These are phyloP conservation scores for Pythium sukuiense DNA, from an alignment of 352 stramenopile genomes.

Conservation along the genomic window DNA sequence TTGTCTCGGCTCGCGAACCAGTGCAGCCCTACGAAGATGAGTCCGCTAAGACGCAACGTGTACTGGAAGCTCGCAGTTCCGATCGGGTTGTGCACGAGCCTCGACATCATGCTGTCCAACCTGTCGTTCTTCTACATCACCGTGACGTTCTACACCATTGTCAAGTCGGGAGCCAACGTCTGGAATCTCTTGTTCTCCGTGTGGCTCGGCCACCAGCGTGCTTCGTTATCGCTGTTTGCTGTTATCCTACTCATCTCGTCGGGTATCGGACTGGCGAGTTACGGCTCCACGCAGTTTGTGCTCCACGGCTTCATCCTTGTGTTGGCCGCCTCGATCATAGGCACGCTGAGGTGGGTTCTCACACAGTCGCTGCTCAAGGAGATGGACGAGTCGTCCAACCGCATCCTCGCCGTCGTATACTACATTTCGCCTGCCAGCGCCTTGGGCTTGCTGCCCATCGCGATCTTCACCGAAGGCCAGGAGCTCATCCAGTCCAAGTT, in stretches of 20 bases:
- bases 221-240: slow-evolving; percentile 44
- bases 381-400: slow-evolving; percentile 59
- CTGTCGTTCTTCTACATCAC: slow-evolving; percentile 86
- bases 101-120: slow-evolving; percentile 86
- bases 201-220: slow-evolving; percentile 65
- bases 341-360: slow-evolving; percentile 77
- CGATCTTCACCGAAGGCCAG: slow-evolving; percentile 47
- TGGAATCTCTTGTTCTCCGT: slow-evolving; percentile 88
- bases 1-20: slow-evolving; percentile 55
- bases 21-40: slow-evolving; percentile 40
- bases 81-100: slow-evolving; percentile 76
- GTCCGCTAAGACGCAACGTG: slow-evolving; percentile 31
- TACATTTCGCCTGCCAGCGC: slow-evolving; percentile 80
- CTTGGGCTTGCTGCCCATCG: slow-evolving; percentile 68
- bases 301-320: slow-evolving; percentile 71
- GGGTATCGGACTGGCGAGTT: slow-evolving; percentile 72
- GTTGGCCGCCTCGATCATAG: slow-evolving; percentile 64
- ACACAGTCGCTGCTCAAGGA: slow-evolving; percentile 78
- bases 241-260: slow-evolving; percentile 72
- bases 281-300: slow-evolving; percentile 76
- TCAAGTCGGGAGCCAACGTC: slow-evolving; percentile 76
- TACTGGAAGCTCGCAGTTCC: slow-evolving; percentile 77
- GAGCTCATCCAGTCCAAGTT: slow-evolving; percentile 62
- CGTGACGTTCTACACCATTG: slow-evolving; percentile 86
- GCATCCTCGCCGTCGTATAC: slow-evolving; percentile 80